These are phyloP conservation scores for California macrophylla DNA, from an alignment of 441 rosid genomes.

Conservation along the genomic window DNA sequence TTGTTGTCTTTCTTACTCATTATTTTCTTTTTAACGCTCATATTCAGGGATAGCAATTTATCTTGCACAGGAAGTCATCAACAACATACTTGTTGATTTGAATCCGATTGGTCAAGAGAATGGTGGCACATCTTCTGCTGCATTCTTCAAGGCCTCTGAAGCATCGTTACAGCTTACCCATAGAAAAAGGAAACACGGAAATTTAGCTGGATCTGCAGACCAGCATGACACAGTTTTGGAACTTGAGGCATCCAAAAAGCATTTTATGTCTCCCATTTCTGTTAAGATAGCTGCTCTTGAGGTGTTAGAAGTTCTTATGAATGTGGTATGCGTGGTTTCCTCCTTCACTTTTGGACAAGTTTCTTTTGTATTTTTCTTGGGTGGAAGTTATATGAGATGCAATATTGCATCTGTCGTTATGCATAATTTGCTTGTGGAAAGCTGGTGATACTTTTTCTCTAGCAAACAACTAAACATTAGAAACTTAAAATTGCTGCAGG, in stretches of 20 bases:
- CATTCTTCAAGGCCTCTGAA: constrained; percentile 24
- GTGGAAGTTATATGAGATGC: not conserved
- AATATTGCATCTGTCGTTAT: not conserved
- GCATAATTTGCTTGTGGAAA: not conserved
- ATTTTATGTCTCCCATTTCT: constrained; percentile 26
- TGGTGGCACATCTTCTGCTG: constrained; percentile 20
- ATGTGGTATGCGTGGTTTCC: constrained; percentile 41
- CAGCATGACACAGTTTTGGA: constrained; percentile 31
- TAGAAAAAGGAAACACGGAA: constrained; percentile 59
- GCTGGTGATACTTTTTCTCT: not conserved
- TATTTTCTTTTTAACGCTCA: constrained; percentile 1
- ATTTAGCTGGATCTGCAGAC: constrained; percentile 30
- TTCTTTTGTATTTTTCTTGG: not conserved
- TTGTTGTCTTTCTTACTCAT: constrained; percentile 12
- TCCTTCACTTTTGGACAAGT: not conserved
- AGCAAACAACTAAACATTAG: not conserved
- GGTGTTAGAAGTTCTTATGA: constrained; percentile 63
- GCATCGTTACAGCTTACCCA: constrained; percentile 25
- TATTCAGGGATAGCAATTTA: constrained; percentile 59
- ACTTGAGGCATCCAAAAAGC: constrained; percentile 29
- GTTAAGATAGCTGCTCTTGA: constrained; percentile 73
- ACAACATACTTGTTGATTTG: constrained; percentile 47
- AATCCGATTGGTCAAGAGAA: constrained; percentile 27
- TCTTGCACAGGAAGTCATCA: constrained; percentile 53
- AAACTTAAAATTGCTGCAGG: not conserved